Conservation (phyloP, 1,284 basidiomycete genomes). For the Sutorius eximius region DNA sequence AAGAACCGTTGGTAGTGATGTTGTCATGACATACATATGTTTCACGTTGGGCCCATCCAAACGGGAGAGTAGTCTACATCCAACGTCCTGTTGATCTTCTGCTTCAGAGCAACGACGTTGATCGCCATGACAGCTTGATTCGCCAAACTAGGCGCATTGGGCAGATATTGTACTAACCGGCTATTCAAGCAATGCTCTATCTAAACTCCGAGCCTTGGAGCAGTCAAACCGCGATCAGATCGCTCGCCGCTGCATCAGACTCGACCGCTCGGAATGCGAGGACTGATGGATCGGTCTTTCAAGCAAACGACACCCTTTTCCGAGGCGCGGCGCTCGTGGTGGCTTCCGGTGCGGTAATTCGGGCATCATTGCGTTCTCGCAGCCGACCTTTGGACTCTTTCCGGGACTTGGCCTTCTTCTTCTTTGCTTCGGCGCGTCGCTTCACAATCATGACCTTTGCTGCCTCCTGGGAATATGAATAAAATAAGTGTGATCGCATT, state of each 20-base stretch:
- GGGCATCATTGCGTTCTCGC: slow-evolving; percentile 14
- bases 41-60: not conserved
- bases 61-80: slow-evolving; percentile 2
- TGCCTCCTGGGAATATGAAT: slow-evolving; percentile 29
- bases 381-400: slow-evolving; percentile 17
- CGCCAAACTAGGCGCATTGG: slow-evolving; percentile 20
- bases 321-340: slow-evolving; percentile 23
- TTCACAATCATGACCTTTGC: slow-evolving; percentile 27
- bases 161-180: slow-evolving; percentile 7
- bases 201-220: slow-evolving; percentile 7
- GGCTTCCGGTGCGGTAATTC: slow-evolving; percentile 9
- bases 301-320: slow-evolving; percentile 36
- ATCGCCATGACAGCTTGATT: slow-evolving; percentile 23
- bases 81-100: slow-evolving; percentile 18
- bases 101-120: slow-evolving; percentile 15
- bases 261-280: slow-evolving; percentile 24
- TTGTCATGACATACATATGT: not conserved
- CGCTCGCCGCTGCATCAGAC: slow-evolving; percentile 16
- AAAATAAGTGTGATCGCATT: slow-evolving; percentile 14
- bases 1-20: not conserved
- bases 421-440: slow-evolving; percentile 31
- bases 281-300: slow-evolving; percentile 23
- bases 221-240: slow-evolving; percentile 27
- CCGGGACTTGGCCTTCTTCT: slow-evolving; percentile 30
- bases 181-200: slow-evolving; percentile 18